Percentiles rank a stretch among this genome's conserved stretches.
phyloP scores from a whole-genome alignment of 495 filamentous ascomycete genomes.

The Penicillium canescens region DNA sequence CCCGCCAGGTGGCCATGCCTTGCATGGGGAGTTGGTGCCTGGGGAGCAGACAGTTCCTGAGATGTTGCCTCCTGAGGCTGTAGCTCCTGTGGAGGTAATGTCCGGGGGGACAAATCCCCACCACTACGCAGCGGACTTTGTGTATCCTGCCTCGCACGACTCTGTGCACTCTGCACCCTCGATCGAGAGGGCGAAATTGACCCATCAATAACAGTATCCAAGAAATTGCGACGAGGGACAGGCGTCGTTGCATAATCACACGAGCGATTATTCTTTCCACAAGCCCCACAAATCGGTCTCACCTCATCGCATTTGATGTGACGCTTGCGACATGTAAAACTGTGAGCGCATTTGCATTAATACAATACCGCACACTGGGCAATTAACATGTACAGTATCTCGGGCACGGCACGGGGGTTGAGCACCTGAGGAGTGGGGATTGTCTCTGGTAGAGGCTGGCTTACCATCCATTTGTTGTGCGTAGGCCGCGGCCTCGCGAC shows the following conservation, averaged over 20 bases:
- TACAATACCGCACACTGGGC: too few relatives aligned
- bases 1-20: too few relatives aligned
- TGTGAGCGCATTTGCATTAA: not conserved
- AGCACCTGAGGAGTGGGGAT: not conserved
- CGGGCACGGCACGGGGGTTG: not conserved
- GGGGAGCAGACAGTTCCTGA: too few relatives aligned
- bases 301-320: constrained; percentile 21
- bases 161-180: too few relatives aligned
- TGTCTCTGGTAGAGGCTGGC: not conserved
- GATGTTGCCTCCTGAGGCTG: too few relatives aligned
- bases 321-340: constrained; percentile 16
- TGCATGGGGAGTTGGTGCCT: too few relatives aligned
- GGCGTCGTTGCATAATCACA: constrained; percentile 2
- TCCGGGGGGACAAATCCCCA: too few relatives aligned
- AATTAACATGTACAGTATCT: not conserved
- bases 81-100: too few relatives aligned
- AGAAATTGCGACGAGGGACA: not conserved
- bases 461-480: constrained; percentile 13
- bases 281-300: constrained; percentile 16
- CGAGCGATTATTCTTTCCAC: constrained; percentile 6
- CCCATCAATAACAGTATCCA: not conserved
- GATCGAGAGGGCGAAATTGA: not conserved
- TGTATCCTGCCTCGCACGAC: too few relatives aligned
- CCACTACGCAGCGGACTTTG: too few relatives aligned
- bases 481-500: constrained; percentile 6